These are phyloP conservation scores for Beauveria rudraprayagi DNA, from an alignment of 2,329 filamentous ascomycete genomes.

Conservation along the genomic window DNA sequence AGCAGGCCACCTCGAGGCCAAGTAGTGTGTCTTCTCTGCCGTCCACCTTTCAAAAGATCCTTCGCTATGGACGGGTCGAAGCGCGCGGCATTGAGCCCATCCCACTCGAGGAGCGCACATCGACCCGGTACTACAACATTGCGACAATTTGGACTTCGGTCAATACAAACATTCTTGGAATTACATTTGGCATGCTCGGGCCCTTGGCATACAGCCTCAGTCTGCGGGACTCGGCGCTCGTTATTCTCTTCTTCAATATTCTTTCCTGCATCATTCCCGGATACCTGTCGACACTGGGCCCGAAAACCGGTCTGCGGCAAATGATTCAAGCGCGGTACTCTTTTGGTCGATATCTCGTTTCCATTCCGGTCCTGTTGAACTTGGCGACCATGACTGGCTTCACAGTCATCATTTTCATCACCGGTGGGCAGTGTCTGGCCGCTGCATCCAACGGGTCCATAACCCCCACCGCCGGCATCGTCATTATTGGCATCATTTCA, in stretches of 20 bases:
- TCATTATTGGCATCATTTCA: slow-evolving; percentile 49
- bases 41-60: slow-evolving; percentile 16
- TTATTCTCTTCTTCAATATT: slow-evolving; percentile 57
- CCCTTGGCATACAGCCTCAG: slow-evolving; percentile 46
- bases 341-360: slow-evolving; percentile 52
- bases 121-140: slow-evolving; percentile 33
- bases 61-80: slow-evolving; percentile 33
- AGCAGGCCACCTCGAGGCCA: neutral
- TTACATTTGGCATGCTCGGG: slow-evolving; percentile 57
- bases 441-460: slow-evolving; percentile 43
- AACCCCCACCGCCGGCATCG: slow-evolving; percentile 48
- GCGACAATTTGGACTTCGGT: slow-evolving; percentile 43
- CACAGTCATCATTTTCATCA: slow-evolving; percentile 51
- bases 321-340: slow-evolving; percentile 58
- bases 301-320: slow-evolving; percentile 56
- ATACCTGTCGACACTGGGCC: slow-evolving; percentile 49
- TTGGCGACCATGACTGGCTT: slow-evolving; percentile 57
- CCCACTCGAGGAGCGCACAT: slow-evolving; percentile 32
- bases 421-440: slow-evolving; percentile 51
- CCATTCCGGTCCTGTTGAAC: slow-evolving; percentile 53
- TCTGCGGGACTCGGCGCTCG: slow-evolving; percentile 46
- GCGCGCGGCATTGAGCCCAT: slow-evolving; percentile 36
- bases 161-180: slow-evolving; percentile 40
- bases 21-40: neutral
- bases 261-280: slow-evolving; percentile 46